Percentiles rank a stretch among this genome's conserved stretches.
Conservation (phyloP, 1,139 yeast species). For the Blastobotrys apis region DNA sequence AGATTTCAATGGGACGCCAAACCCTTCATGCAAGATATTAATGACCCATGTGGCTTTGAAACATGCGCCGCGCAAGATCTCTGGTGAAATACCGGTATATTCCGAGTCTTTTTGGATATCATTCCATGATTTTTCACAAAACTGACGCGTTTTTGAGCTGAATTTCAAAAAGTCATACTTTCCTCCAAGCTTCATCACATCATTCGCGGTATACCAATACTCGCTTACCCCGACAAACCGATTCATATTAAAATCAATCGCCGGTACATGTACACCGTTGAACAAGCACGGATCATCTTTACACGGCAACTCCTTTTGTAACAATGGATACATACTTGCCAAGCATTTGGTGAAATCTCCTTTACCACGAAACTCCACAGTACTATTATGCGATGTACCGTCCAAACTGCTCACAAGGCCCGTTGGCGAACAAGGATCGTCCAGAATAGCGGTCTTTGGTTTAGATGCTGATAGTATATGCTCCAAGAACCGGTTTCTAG, state of each 20-base stretch:
- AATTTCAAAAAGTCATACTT: conserved; percentile 41
- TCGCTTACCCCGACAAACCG: conserved; percentile 79
- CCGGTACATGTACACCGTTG: conserved; percentile 48
- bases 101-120: conserved; percentile 36
- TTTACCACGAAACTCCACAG: conserved; percentile 44
- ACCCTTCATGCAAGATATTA: conserved; percentile 67
- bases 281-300: conserved; percentile 42
- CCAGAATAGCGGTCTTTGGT: conserved; percentile 22
- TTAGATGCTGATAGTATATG: conserved; percentile 18
- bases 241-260: conserved; percentile 62
- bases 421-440: conserved; percentile 64
- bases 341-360: conserved; percentile 60
- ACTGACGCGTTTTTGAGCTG: conserved; percentile 43
- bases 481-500: conserved; percentile 51
- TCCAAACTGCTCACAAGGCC: conserved; percentile 24
- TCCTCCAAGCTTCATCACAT: conserved; percentile 41
- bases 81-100: conserved; percentile 35
- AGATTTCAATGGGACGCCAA: conserved; percentile 56
- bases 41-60: conserved; percentile 74
- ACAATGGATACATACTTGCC: conserved; percentile 55
- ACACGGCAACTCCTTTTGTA: conserved; percentile 42
- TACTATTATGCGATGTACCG: conserved; percentile 12
- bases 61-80: conserved; percentile 52
- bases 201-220: conserved; percentile 68
- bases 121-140: conserved; percentile 47